Conservation (phyloP, 140 eudicot genomes). For the Oenanthe javanica region DNA sequence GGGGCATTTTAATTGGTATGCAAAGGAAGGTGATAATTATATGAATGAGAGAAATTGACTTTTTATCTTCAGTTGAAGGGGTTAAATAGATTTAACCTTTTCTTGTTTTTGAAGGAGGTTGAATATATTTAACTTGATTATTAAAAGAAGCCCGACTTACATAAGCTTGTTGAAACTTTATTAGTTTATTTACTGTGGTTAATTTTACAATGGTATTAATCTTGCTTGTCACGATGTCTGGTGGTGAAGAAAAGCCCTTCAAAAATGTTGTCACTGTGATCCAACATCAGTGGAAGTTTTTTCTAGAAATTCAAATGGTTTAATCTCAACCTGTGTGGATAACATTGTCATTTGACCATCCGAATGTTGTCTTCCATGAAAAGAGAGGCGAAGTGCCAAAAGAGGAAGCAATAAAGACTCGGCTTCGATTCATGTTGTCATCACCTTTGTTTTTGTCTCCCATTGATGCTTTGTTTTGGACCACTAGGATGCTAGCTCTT, state of each 20-base stretch:
- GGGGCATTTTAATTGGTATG: background rate
- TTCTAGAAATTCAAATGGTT: background rate
- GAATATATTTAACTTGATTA: background rate
- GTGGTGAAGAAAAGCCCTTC: too few species aligned
- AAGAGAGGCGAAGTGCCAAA: background rate
- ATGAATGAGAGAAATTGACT: background rate
- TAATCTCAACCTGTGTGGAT: background rate
- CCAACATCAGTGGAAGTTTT: background rate
- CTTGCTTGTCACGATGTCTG: background rate
- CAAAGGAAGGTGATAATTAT: background rate
- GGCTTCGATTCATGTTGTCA: background rate
- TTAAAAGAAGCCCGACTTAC: background rate
- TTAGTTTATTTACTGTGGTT: background rate
- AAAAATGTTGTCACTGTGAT: background rate
- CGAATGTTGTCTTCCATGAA: background rate
- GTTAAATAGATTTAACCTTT: too few species aligned
- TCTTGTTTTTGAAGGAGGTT: too few species aligned
- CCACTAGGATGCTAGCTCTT: background rate
- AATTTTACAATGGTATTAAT: background rate
- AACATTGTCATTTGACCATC: background rate
- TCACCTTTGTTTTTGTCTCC: background rate
- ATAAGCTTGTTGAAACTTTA: background rate
- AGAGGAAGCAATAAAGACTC: background rate
- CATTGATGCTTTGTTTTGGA: background rate
- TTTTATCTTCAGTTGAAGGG: background rate